A percentile compares a stretch with the other conserved stretches of the same genome.
These are phyloP conservation scores for Vigna radiata DNA, from an alignment of 306 rosid genomes.

Conservation along the genomic window DNA sequence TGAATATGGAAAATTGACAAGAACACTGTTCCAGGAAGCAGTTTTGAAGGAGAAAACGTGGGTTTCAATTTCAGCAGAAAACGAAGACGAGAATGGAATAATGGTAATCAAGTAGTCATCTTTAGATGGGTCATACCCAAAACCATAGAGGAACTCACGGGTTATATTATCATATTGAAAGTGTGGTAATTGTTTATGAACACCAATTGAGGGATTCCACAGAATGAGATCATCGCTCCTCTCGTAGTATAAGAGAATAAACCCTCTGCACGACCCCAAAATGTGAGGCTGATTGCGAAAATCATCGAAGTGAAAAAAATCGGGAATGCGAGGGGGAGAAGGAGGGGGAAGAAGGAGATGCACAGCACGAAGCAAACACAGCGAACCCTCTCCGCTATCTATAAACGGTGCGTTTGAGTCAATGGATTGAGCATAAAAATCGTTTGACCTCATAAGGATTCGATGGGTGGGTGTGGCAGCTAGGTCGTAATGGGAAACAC, in stretches of 20 bases:
- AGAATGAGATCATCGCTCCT: background rate
- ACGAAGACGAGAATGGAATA: background rate
- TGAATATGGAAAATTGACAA: background rate
- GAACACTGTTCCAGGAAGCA: conserved; percentile 2
- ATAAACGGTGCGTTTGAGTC: background rate
- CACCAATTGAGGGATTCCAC: conserved; percentile 35
- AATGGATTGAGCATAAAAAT: background rate
- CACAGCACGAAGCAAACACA: background rate
- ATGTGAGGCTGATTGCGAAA: background rate
- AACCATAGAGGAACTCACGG: background rate
- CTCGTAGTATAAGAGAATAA: background rate
- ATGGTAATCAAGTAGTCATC: background rate
- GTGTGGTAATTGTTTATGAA: background rate
- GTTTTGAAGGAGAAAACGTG: conserved; percentile 22
- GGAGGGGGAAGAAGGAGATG: background rate
- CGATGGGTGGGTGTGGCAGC: background rate
- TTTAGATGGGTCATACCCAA: background rate
- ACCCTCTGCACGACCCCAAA: background rate
- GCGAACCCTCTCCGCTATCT: background rate
- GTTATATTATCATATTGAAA: no score
- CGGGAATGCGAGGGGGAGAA: background rate
- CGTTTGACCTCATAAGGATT: background rate
- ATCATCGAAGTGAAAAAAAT: no score
- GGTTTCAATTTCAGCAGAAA: background rate
- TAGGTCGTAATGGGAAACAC: conserved; percentile 18